Evolutionary conservation across 2,329 filamentous ascomycete species (phyloP).

Genomic region (Celoporthe dispersa): DNA sequence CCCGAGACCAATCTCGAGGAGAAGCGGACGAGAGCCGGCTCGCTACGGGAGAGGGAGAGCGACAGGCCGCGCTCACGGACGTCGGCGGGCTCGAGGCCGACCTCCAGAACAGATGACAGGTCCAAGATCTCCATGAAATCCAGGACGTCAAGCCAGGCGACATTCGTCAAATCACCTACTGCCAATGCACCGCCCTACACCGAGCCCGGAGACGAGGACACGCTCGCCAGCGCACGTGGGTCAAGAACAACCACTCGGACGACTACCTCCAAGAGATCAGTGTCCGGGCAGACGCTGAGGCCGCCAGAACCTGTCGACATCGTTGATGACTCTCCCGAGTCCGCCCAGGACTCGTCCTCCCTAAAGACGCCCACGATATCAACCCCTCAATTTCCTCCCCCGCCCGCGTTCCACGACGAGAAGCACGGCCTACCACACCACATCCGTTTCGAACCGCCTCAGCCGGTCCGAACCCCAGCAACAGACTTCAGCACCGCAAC

Average conservation of each 20-base stretch:
- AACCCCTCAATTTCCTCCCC: constrained; percentile 53
- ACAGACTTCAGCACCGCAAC: constrained; percentile 46
- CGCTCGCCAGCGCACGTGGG: constrained; percentile 22
- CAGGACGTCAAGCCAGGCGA: constrained; percentile 62
- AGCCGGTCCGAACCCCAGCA: constrained; percentile 44
- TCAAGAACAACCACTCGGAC: constrained; percentile 18
- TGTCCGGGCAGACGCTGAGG: constrained; percentile 36
- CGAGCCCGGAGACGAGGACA: constrained; percentile 32
- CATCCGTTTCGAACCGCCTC: constrained; percentile 43
- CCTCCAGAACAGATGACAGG: constrained; percentile 52
- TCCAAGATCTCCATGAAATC: constrained; percentile 60
- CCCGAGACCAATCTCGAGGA: constrained; percentile 64
- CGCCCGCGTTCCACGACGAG: constrained; percentile 46
- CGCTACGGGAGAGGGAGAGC: constrained; percentile 38
- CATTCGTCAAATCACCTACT: constrained; percentile 49
- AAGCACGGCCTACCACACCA: constrained; percentile 43
- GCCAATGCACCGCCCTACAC: constrained; percentile 26
- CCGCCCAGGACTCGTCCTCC: constrained; percentile 55
- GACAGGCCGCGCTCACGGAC: constrained; percentile 43
- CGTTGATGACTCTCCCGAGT: constrained; percentile 55
- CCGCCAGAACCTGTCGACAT: constrained; percentile 47
- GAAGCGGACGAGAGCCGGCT: constrained; percentile 43
- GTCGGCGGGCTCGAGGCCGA: constrained; percentile 40
- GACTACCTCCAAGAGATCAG: constrained; percentile 40
- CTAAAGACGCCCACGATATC: constrained; percentile 63